Evolutionary conservation across 495 filamentous ascomycete species (phyloP), one percentile per base, ranked within the genome.

Genomic region (Lasiosphaeris hirsuta): DNA sequence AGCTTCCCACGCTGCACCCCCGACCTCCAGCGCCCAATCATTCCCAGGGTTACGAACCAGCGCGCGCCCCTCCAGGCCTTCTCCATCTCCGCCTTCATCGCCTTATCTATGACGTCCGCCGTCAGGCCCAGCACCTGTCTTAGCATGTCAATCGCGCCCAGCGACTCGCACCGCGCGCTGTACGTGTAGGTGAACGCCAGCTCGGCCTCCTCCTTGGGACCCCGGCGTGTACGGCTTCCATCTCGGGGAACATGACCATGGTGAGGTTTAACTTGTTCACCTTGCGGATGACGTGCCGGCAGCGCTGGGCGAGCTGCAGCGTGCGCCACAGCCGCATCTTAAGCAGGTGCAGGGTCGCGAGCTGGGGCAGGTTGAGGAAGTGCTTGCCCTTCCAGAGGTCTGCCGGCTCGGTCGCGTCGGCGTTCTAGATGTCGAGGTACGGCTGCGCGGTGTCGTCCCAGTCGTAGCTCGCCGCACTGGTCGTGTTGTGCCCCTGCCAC

Each of bases 371-470:
- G 9, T 36, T 2, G 6, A 49, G 40, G 38, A 53, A 47, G 13
- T 13, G 30, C 18, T 42, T 11, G n/a, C 10, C 42, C 35, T 33
- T 54, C 59, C 56, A 60, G 10, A 62, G 42, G 8, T 54, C 59
- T 14, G 35, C 53, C 2, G 14, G 44, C 35, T 74, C 71, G 37
- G 73, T 67, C 33, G 65, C 72, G 45, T 75, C 72, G 38, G 72
- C 76, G 34, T 62, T 70, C 6, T 71, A 73, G 19, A 72, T 41
- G 50, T 72, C 52, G 48, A 73, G 62, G 50, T 66, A 70, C 13
- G 66, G 70, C 44, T 60, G 41, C 37, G 14, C 53, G 48, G 59
- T 63, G 48, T 78, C 60, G 7, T 60, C 61, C 72, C 65, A 76
- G 41, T 78, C 67, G 48, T 78, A 74, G 18, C 15, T 44, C 47